Conservation (phyloP, 179 eudicot species). For the Beta lomatogona region DNA sequence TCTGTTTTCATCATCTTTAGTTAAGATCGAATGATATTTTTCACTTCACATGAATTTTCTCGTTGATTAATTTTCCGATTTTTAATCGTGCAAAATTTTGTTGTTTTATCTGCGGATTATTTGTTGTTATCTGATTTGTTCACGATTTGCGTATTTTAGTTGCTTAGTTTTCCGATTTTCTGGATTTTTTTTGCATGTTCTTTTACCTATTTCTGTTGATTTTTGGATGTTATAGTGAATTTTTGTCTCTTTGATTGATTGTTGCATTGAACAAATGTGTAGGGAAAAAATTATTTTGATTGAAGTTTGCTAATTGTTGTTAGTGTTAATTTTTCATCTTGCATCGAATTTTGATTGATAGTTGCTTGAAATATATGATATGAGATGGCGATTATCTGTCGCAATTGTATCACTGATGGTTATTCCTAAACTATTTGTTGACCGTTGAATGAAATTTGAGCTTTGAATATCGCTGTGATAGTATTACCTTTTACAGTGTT, state of each 20-base stretch:
- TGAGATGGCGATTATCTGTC: background rate
- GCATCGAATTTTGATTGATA: background rate
- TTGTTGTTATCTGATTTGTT: background rate
- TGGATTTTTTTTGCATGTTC: background rate
- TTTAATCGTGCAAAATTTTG: background rate
- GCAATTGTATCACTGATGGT: too few species aligned
- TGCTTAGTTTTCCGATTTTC: background rate
- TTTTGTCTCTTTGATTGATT: background rate
- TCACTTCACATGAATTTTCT: background rate
- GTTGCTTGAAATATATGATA: background rate
- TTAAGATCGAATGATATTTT: background rate
- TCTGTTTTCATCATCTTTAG: background rate
- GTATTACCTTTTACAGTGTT: background rate
- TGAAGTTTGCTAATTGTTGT: background rate
- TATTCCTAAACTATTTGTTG: background rate
- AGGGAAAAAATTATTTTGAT: background rate
- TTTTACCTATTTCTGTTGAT: background rate
- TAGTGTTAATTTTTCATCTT: background rate
- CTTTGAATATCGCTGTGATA: background rate
- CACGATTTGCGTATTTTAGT: background rate
- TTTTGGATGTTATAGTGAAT: background rate
- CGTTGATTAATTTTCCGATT: background rate
- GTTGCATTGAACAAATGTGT: background rate
- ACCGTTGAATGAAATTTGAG: too few species aligned
- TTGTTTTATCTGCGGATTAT: background rate